Percentiles rank a stretch among this genome's conserved stretches.
phyloP scores from a whole-genome alignment of 2,329 filamentous ascomycete species.

The Cladorrhinum sp. region DNA sequence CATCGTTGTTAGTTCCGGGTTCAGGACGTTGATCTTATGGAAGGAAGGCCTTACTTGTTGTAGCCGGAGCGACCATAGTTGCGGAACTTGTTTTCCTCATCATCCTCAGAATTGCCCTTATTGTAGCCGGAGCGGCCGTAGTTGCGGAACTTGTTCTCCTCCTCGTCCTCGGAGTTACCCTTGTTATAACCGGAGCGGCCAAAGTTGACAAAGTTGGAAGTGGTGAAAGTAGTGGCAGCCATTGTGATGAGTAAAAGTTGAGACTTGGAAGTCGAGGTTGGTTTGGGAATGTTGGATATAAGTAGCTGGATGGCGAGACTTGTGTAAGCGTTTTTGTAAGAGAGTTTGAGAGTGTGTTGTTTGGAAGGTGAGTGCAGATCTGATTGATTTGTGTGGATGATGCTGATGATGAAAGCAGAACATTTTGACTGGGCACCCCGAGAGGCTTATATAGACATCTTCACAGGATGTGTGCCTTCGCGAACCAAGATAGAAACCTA shows the following conservation, averaged over 20 bases:
- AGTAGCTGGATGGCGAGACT: conserved; percentile 1
- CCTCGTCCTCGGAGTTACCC: conserved; percentile 30
- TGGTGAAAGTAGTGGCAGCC: conserved; percentile 28
- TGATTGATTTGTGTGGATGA: conserved; percentile 17
- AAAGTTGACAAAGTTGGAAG: conserved; percentile 25
- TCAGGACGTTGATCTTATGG: not conserved
- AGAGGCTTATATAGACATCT: conserved; percentile 23
- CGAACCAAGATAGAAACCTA: conserved; percentile 3
- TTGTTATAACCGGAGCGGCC: conserved; percentile 51
- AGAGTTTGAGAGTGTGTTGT: not conserved
- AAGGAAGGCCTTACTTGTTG: conserved; percentile 16
- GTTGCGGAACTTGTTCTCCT: conserved; percentile 31
- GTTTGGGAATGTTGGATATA: not conserved
- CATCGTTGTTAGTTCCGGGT: conserved; percentile 16
- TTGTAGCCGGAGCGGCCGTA: conserved; percentile 31
- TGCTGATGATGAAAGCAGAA: conserved; percentile 25
- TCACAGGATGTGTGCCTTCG: not conserved
- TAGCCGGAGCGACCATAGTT: conserved; percentile 13
- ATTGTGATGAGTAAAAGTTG: conserved; percentile 25
- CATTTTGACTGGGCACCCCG: conserved; percentile 9
- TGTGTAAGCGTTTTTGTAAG: conserved; percentile 6
- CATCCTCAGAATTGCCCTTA: conserved; percentile 36
- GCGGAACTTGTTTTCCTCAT: conserved; percentile 31
- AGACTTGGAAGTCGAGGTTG: too few species aligned
- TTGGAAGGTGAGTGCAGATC: conserved; percentile 4